phyloP scores from a whole-genome alignment of 2,329 filamentous ascomycete genomes.

The Ceratocystiopsis minuta region DNA sequence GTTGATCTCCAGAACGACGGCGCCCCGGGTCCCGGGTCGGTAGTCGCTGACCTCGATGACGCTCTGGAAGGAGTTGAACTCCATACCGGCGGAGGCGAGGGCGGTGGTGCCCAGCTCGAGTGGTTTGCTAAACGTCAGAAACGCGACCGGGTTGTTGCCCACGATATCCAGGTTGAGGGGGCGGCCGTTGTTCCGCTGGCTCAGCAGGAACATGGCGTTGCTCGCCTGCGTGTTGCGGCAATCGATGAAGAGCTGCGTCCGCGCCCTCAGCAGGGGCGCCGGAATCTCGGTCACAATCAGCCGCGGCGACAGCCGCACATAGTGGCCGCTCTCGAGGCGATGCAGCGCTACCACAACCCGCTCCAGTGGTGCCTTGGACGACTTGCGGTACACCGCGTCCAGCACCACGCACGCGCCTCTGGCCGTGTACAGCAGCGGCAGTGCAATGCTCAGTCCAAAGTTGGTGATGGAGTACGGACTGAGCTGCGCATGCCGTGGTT shows the following conservation, averaged over 20 bases:
- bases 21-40: background rate
- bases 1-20: constrained; percentile 1
- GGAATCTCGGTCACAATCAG: constrained; percentile 4
- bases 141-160: background rate
- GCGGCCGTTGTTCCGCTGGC: background rate
- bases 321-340: constrained; percentile 2
- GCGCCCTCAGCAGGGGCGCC: background rate
- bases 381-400: constrained; percentile 2
- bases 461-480: constrained; percentile 7
- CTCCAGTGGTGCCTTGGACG: background rate
- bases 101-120: constrained; percentile 1
- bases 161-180: background rate
- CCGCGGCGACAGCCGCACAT: constrained; percentile 4
- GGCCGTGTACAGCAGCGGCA: constrained; percentile 6
- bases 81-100: constrained; percentile 1
- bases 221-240: constrained; percentile 2
- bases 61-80: constrained; percentile 5
- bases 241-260: constrained; percentile 5
- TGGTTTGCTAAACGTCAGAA: constrained; percentile 4
- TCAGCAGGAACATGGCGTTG: background rate
- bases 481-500: background rate
- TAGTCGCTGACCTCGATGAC: constrained; percentile 1
- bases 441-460: constrained; percentile 6
- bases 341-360: constrained; percentile 4
- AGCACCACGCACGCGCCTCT: constrained; percentile 6